Evolutionary conservation across 331 rosid genomes (phyloP).

Genomic region (Erythrophleum ivorense): DNA sequence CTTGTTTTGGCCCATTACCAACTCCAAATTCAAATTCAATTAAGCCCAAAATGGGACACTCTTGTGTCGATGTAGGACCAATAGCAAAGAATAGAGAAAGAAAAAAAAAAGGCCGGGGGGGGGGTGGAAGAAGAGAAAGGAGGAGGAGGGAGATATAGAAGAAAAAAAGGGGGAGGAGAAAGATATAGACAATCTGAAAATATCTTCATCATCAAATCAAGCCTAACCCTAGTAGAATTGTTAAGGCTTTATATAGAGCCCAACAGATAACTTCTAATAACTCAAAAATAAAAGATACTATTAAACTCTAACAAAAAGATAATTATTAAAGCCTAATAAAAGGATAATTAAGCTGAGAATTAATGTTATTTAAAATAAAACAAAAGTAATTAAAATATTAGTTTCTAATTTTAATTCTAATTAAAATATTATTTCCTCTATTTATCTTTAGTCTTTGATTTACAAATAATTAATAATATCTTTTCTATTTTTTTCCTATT

Average conservation of each 20-base stretch:
- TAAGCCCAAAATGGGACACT: no score
- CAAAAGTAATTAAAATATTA: background rate
- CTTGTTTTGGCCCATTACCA: no score
- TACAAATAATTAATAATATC: no score
- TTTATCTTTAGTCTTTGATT: no score
- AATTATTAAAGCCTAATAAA: background rate
- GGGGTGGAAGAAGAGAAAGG: no score
- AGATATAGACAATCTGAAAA: background rate
- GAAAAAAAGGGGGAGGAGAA: background rate
- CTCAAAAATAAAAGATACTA: background rate
- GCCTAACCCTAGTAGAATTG: background rate
- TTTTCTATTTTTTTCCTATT: no score
- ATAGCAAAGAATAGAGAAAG: background rate
- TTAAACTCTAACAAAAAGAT: background rate
- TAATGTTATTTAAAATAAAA: background rate
- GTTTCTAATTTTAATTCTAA: background rate
- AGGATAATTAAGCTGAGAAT: background rate
- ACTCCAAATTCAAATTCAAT: no score
- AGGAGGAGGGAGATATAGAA: background rate
- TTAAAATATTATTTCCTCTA: background rate
- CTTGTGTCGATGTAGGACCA: background rate
- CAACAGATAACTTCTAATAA: background rate
- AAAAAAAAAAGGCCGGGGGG: no score
- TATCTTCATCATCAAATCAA: background rate
- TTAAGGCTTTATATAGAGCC: background rate